Percentiles rank a stretch among this genome's conserved stretches.
phyloP scores from a whole-genome alignment of 352 stramenopile genomes.

The Globisporangium spinosum region DNA sequence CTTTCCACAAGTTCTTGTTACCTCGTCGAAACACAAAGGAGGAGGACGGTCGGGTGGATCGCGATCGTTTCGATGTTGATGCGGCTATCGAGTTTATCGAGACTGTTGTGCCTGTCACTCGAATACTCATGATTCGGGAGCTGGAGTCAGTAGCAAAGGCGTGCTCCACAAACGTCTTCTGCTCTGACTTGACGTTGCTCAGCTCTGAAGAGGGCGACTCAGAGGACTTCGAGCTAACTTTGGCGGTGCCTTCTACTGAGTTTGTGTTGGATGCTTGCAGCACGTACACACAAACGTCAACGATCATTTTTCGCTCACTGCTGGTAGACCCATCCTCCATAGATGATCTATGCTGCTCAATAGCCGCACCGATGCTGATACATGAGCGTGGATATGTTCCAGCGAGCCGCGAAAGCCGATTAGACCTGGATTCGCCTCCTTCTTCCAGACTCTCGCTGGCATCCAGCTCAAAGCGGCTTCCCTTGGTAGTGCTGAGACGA shows the following conservation, averaged over 20 bases:
- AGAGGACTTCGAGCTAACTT: constrained; percentile 20
- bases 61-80: constrained; percentile 4
- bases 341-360: constrained; percentile 15
- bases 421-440: constrained; percentile 14
- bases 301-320: constrained; percentile 21
- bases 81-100: constrained; percentile 19
- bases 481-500: constrained; percentile 61
- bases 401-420: constrained; percentile 1
- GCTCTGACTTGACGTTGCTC: constrained; percentile 13
- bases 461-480: constrained; percentile 27
- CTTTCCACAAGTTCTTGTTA: constrained; percentile 44
- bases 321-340: constrained; percentile 8
- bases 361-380: constrained; percentile 12
- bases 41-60: neutral
- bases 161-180: constrained; percentile 36
- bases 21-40: constrained; percentile 46
- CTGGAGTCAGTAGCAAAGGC: constrained; percentile 59
- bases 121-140: constrained; percentile 52
- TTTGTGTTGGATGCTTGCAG: constrained; percentile 32
- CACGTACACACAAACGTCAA: constrained; percentile 54
- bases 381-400: constrained; percentile 1
- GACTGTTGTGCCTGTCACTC: constrained; percentile 26
- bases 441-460: constrained; percentile 23
- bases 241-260: constrained; percentile 21
- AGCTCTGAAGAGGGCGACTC: constrained; percentile 12